These are phyloP conservation scores for Verticillium longisporum DNA, from an alignment of 2,329 filamentous ascomycete genomes.

Conservation along the genomic window DNA sequence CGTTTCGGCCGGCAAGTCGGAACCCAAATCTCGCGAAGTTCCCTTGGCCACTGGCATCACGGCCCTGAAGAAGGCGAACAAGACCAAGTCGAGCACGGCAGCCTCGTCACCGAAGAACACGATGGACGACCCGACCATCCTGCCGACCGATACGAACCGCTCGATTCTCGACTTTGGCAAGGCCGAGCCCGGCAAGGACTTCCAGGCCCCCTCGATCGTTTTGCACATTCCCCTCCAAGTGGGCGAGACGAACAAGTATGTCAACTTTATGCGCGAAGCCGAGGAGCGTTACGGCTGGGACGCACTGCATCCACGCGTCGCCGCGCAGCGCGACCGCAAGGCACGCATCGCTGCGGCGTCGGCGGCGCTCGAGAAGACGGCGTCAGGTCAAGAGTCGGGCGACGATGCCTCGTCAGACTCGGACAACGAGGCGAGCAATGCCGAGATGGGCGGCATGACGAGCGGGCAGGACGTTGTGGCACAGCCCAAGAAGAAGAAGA, in stretches of 20 bases:
- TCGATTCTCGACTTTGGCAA: conserved; percentile 58
- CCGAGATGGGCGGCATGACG: conserved; percentile 69
- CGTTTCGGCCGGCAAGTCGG: conserved; percentile 15
- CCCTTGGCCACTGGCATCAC: conserved; percentile 5
- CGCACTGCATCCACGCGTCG: conserved; percentile 83
- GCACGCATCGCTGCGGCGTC: conserved; percentile 82
- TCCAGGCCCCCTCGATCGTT: conserved; percentile 67
- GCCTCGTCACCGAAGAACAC: conserved; percentile 44
- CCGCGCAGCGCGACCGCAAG: conserved; percentile 80
- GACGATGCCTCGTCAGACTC: conserved; percentile 86
- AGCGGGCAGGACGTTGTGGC: conserved; percentile 55
- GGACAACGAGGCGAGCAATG: conserved; percentile 71
- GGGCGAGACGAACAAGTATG: conserved; percentile 78
- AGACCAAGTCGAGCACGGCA: conserved; percentile 32
- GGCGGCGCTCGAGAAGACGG: conserved; percentile 73
- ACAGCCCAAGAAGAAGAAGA: conserved; percentile 67
- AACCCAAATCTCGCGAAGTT: conserved; percentile 8
- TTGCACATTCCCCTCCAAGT: conserved; percentile 69
- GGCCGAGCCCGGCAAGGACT: conserved; percentile 51
- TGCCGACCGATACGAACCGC: conserved; percentile 27
- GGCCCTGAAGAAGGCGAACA: conserved; percentile 37
- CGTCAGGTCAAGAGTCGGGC: conserved; percentile 59
- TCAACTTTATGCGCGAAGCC: conserved; percentile 92
- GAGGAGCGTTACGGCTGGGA: conserved; percentile 94
- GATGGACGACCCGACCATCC: conserved; percentile 37